Evolutionary conservation across 257 asterid species (phyloP), one percentile per base, ranked within the genome.

Genomic region (Cynanchum wilfordii): DNA sequence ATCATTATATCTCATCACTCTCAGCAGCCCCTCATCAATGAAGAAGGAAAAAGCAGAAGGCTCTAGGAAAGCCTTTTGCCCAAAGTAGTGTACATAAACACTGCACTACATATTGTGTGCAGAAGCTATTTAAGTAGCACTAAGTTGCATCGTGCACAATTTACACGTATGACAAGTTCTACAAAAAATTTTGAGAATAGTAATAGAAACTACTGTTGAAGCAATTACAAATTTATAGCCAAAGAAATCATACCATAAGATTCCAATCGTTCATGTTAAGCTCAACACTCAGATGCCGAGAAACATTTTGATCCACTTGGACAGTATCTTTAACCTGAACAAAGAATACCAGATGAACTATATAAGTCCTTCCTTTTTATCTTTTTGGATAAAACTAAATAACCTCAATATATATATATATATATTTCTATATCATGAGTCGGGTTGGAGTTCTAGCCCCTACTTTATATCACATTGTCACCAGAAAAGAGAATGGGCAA

Each of bases 251-350:
- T 85, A 93, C 97, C 95, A 93, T 79, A 78, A 93, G 93, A 86
- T 87, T 86, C 97, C 97, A 90, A 78, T 93, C 97, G 7, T 77
- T 52, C 65, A 27, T 78, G 75, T 72, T 72, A 64, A 93, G 95
- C 82, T 93, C 97, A 72, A 74, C 62, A 47, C 80, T 51, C 84
- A 93, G 81, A 83, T 93, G 97, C 69, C 96, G 93, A 70, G 98
- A 77, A 50, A 93, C 97, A 77, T 93, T 93, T 77, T 85, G 81
- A 89, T 93, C 98, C 86, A 93, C 98, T 86, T 89, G 89, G 75
- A 90, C 79, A 64, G 97, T 93, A 83, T 93, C 98, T 83, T 90
- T 93, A 76, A 93, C 98, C 98, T 93, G 89, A 22, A 54, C 60
- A 44, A 59, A 76, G 63, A 74, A 76, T 15, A 33, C 33, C 4